Percentiles rank a stretch among this genome's conserved stretches.
These are phyloP conservation scores for Suillus plorans DNA, from an alignment of 768 basidiomycete genomes.

Conservation along the genomic window DNA sequence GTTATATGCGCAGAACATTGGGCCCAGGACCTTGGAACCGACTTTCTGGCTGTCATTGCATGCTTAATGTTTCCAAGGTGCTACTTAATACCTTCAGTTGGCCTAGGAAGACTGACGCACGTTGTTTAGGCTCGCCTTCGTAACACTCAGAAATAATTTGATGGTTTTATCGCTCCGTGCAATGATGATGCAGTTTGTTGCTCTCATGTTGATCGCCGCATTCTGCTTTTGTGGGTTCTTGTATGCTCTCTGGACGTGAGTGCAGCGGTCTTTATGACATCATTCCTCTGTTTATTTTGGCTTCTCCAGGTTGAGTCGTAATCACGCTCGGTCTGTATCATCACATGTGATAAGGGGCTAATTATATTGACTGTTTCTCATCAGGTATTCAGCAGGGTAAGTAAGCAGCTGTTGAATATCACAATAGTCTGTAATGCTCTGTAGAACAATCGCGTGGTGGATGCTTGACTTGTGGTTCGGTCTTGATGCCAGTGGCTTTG, in stretches of 20 bases:
- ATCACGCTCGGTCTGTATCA: slow-evolving; percentile 50
- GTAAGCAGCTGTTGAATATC: slow-evolving; percentile 5
- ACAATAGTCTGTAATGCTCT: slow-evolving; percentile 8
- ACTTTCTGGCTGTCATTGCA: slow-evolving; percentile 86
- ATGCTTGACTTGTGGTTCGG: slow-evolving; percentile 94
- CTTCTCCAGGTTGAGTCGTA: slow-evolving; percentile 55
- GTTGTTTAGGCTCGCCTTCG: slow-evolving; percentile 76
- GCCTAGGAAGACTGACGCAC: slow-evolving; percentile 1
- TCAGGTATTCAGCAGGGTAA: slow-evolving; percentile 37
- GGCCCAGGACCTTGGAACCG: slow-evolving; percentile 72
- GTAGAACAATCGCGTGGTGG: slow-evolving; percentile 85
- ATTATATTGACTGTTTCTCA: slow-evolving; percentile 11
- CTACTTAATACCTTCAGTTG: not conserved
- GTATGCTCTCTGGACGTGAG: slow-evolving; percentile 92
- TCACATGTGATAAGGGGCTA: not conserved
- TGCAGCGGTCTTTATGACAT: slow-evolving; percentile 16
- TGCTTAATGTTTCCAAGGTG: slow-evolving; percentile 88
- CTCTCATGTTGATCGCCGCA: slow-evolving; percentile 81
- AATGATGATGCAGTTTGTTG: slow-evolving; percentile 88
- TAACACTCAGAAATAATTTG: slow-evolving; percentile 78
- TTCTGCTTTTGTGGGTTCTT: slow-evolving; percentile 93
- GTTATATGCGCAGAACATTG: slow-evolving; percentile 45
- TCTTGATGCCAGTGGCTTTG: slow-evolving; percentile 90
- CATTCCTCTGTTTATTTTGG: not conserved
- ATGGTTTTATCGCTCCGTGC: slow-evolving; percentile 84